Evolutionary conservation across 2,329 filamentous ascomycete species (phyloP).

Genomic region (Cladosporium sp.): DNA sequence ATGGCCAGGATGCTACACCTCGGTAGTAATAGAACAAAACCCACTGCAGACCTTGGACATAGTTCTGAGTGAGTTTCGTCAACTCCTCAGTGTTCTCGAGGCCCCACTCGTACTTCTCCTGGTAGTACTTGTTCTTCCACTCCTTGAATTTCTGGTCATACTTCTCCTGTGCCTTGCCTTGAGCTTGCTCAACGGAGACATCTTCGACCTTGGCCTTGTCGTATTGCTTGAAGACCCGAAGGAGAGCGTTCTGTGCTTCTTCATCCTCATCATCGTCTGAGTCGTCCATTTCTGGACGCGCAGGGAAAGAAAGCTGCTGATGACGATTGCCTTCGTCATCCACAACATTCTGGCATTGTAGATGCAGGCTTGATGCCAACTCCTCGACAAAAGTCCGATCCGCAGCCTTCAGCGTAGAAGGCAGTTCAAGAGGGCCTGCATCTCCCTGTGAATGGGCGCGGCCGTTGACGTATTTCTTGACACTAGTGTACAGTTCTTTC

Average conservation of each 20-base stretch:
- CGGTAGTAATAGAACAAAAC: slow-evolving; percentile 97
- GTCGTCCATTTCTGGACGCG: slow-evolving; percentile 41
- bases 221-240: slow-evolving; percentile 81
- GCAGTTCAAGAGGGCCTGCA: slow-evolving; percentile 61
- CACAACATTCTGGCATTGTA: slow-evolving; percentile 59
- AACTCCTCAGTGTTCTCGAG: slow-evolving; percentile 75
- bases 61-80: slow-evolving; percentile 81
- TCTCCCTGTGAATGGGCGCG: slow-evolving; percentile 48
- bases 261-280: slow-evolving; percentile 69
- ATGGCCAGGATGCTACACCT: slow-evolving; percentile 95
- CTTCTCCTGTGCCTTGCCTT: slow-evolving; percentile 70
- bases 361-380: slow-evolving; percentile 62
- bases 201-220: slow-evolving; percentile 85
- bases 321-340: slow-evolving; percentile 61
- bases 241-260: slow-evolving; percentile 74
- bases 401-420: slow-evolving; percentile 64
- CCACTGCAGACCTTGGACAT: slow-evolving; percentile 96
- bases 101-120: slow-evolving; percentile 84
- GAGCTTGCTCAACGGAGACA: slow-evolving; percentile 68
- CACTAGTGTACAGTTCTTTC: slow-evolving; percentile 70
- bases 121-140: slow-evolving; percentile 95
- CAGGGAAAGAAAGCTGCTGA: slow-evolving; percentile 57
- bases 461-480: slow-evolving; percentile 76
- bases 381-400: slow-evolving; percentile 93
- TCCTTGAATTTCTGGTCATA: slow-evolving; percentile 84